These are phyloP conservation scores for Mycosphaerella sp. DNA, from an alignment of 2,329 filamentous ascomycete genomes.

Conservation along the genomic window DNA sequence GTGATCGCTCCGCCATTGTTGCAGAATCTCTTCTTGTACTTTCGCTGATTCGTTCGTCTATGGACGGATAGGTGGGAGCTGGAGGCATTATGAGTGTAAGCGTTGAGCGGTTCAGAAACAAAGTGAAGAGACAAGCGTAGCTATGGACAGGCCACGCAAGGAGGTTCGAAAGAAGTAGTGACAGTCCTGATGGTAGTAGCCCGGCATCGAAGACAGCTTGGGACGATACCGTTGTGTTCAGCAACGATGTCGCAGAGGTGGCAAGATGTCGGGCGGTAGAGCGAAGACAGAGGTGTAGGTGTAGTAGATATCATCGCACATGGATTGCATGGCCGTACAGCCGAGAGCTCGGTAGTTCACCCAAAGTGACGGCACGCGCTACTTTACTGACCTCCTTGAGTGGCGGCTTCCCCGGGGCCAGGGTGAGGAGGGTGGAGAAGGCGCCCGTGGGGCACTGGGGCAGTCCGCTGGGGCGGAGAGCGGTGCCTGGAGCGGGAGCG, in stretches of 20 bases:
- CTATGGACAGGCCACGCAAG: slow-evolving; percentile 75
- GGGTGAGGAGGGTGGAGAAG: background rate
- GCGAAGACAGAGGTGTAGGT: slow-evolving; percentile 12
- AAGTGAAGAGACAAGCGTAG: slow-evolving; percentile 68
- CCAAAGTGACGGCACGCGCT: background rate
- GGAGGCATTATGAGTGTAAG: slow-evolving; percentile 47
- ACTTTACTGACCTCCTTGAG: background rate
- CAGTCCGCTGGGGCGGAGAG: slow-evolving; percentile 5
- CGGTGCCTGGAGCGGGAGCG: slow-evolving; percentile 11
- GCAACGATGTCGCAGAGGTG: background rate
- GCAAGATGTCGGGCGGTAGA: slow-evolving; percentile 10
- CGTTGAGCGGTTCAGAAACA: slow-evolving; percentile 46
- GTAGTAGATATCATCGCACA: slow-evolving; percentile 6
- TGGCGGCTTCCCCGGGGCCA: slow-evolving; percentile 1
- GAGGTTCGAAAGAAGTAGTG: slow-evolving; percentile 92
- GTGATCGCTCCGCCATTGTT: slow-evolving; percentile 40
- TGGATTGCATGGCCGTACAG: slow-evolving; percentile 17
- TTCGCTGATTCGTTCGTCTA: slow-evolving; percentile 22
- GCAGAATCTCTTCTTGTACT: slow-evolving; percentile 32
- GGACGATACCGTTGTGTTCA: slow-evolving; percentile 4
- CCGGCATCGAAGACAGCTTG: slow-evolving; percentile 55
- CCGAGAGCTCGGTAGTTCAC: slow-evolving; percentile 10
- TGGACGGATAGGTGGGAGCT: slow-evolving; percentile 42
- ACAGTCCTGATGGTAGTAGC: slow-evolving; percentile 76
- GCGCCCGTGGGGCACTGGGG: background rate